Evolutionary conservation across 768 basidiomycete species (phyloP).

Genomic region (Serpula lacrymans): DNA sequence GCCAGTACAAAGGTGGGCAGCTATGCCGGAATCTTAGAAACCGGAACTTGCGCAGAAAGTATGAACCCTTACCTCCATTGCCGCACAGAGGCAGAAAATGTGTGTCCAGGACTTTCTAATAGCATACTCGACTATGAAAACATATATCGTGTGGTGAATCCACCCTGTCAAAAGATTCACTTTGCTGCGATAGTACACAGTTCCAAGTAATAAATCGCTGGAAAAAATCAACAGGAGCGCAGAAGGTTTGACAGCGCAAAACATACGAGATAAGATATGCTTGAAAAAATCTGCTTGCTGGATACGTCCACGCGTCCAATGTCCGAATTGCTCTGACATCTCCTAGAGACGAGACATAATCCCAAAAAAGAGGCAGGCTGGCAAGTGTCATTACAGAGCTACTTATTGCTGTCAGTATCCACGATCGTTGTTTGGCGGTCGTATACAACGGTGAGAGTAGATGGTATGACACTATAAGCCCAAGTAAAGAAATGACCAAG

Average conservation of each 20-base stretch:
- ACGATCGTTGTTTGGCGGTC: slow-evolving; percentile 41
- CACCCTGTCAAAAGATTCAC: slow-evolving; percentile 53
- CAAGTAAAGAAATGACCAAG: slow-evolving; percentile 13
- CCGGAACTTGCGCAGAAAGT: no score
- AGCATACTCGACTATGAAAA: slow-evolving; percentile 38
- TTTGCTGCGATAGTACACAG: slow-evolving; percentile 42
- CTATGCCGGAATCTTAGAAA: slow-evolving; percentile 27
- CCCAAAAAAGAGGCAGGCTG: slow-evolving; percentile 38
- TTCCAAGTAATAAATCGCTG: slow-evolving; percentile 46
- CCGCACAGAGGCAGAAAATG: slow-evolving; percentile 40
- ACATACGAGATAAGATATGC: slow-evolving; percentile 40
- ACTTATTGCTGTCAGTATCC: slow-evolving; percentile 42
- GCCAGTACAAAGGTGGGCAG: slow-evolving; percentile 55
- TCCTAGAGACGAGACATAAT: slow-evolving; percentile 22
- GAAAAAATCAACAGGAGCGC: slow-evolving; percentile 8
- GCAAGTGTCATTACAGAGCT: slow-evolving; percentile 38
- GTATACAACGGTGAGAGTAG: slow-evolving; percentile 26
- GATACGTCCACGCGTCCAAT: slow-evolving; percentile 17
- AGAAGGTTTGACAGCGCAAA: slow-evolving; percentile 5
- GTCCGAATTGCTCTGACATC: slow-evolving; percentile 22
- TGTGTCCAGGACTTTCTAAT: slow-evolving; percentile 33
- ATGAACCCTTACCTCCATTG: slow-evolving; percentile 42
- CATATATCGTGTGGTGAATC: slow-evolving; percentile 46
- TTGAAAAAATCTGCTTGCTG: slow-evolving; percentile 40
- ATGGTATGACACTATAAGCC: slow-evolving; percentile 24